These are phyloP conservation scores for Phytophthora sp. DNA, from an alignment of 352 stramenopile genomes.

Conservation along the genomic window DNA sequence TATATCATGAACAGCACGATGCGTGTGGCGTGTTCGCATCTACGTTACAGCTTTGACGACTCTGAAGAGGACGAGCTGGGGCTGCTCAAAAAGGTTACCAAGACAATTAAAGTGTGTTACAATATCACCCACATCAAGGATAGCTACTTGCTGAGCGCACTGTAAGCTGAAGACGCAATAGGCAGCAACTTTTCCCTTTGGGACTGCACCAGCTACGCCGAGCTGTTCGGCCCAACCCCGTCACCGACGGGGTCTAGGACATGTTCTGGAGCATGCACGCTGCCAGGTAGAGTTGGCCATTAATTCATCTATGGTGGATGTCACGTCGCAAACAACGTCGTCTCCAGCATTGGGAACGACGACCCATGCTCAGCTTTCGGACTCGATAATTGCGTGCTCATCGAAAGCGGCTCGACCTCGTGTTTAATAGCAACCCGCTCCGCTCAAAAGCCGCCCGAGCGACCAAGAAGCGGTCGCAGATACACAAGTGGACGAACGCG, in stretches of 20 bases:
- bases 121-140: constrained; percentile 60
- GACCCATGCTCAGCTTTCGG: constrained; percentile 90
- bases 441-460: constrained; percentile 67
- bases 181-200: constrained; percentile 56
- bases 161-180: constrained; percentile 37
- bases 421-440: constrained; percentile 87
- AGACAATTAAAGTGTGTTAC: constrained; percentile 72
- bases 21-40: constrained; percentile 78
- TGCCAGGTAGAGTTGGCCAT: constrained; percentile 68
- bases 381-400: constrained; percentile 76
- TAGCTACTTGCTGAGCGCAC: constrained; percentile 55
- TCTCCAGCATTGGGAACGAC: constrained; percentile 94
- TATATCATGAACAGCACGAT: constrained; percentile 94
- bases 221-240: constrained; percentile 53
- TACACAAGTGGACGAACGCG: constrained; percentile 66
- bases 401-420: constrained; percentile 88
- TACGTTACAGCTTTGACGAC: constrained; percentile 35
- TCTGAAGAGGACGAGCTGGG: constrained; percentile 32
- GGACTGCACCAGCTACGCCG: constrained; percentile 73
- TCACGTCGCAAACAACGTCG: constrained; percentile 88
- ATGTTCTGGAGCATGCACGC: constrained; percentile 84
- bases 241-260: constrained; percentile 65
- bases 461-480: constrained; percentile 74
- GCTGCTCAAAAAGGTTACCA: constrained; percentile 41
- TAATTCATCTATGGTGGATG: constrained; percentile 74